Percentiles rank a stretch among this genome's conserved stretches.
phyloP scores from a whole-genome alignment of 768 basidiomycete genomes.

The Calocera cornea region DNA sequence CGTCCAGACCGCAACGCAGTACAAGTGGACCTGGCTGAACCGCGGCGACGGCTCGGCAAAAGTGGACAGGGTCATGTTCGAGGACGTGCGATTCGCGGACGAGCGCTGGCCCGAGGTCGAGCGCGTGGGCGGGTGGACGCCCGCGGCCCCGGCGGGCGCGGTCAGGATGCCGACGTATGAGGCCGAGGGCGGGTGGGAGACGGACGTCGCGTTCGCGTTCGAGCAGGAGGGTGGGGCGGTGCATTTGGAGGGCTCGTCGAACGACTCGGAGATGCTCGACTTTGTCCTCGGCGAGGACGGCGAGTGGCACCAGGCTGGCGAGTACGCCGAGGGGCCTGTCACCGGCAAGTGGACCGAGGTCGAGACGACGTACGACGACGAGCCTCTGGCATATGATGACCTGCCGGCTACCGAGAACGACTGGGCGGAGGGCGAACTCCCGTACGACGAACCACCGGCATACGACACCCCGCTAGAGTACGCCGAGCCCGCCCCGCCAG shows the following conservation, averaged over 20 bases:
- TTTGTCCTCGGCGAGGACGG: background rate
- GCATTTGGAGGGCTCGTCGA: background rate
- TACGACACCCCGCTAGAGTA: background rate
- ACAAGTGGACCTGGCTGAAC: conserved; percentile 3
- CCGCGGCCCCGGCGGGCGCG: background rate
- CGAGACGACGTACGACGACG: background rate
- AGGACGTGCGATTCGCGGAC: conserved; percentile 1
- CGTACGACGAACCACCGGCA: background rate
- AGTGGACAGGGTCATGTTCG: background rate
- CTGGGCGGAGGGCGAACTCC: background rate
- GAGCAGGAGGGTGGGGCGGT: background rate
- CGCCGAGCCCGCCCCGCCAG: background rate
- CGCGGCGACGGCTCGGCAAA: background rate
- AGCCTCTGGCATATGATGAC: background rate
- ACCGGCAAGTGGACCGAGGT: background rate
- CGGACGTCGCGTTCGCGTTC: background rate
- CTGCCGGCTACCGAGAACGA: background rate
- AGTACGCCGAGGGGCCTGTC: background rate
- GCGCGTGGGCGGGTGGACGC: background rate
- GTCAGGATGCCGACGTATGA: background rate
- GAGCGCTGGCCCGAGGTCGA: background rate
- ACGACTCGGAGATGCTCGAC: background rate
- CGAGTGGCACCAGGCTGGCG: background rate
- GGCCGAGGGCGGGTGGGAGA: background rate
- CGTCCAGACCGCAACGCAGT: background rate